Percentiles rank a stretch among this genome's conserved stretches.
phyloP scores from a whole-genome alignment of 768 basidiomycete genomes.

The Pulveroboletus sp. region DNA sequence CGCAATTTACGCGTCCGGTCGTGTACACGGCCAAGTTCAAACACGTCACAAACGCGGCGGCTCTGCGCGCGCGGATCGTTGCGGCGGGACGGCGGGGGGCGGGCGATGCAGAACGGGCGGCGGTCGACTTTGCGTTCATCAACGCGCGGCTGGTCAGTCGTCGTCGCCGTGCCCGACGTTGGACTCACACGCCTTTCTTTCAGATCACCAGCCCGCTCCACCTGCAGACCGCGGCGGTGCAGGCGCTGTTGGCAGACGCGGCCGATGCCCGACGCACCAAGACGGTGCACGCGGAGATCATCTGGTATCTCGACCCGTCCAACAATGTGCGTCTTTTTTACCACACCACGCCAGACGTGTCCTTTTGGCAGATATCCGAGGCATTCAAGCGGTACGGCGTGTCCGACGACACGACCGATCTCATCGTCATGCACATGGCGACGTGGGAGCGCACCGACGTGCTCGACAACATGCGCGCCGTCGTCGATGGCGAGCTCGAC shows the following conservation, averaged over 20 bases:
- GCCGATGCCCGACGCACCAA: too few species aligned
- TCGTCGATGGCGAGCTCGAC: slow-evolving; percentile 57
- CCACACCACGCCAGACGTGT: background rate
- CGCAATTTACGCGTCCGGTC: slow-evolving; percentile 45
- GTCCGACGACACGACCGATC: slow-evolving; percentile 56
- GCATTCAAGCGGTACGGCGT: slow-evolving; percentile 85
- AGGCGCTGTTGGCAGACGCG: slow-evolving; percentile 77
- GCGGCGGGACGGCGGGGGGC: slow-evolving; percentile 56
- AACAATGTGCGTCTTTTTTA: slow-evolving; percentile 60
- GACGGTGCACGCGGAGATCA: slow-evolving; percentile 87
- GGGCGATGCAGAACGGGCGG: slow-evolving; percentile 68
- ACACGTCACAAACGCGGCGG: slow-evolving; percentile 59
- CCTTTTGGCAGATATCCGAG: slow-evolving; percentile 69
- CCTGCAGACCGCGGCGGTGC: slow-evolving; percentile 79
- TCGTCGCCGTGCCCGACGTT: slow-evolving; percentile 11
- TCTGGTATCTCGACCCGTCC: slow-evolving; percentile 84
- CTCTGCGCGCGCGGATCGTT: slow-evolving; percentile 65
- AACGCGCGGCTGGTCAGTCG: slow-evolving; percentile 81
- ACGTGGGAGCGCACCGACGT: slow-evolving; percentile 41
- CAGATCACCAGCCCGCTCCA: slow-evolving; percentile 83
- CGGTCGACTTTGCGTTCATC: slow-evolving; percentile 90
- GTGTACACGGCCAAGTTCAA: slow-evolving; percentile 68
- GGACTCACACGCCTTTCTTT: slow-evolving; percentile 1
- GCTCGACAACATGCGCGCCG: slow-evolving; percentile 49
- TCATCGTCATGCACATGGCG: slow-evolving; percentile 72